Conservation (phyloP, 176 grass and related monocot genomes). For the Musa itinerans region DNA sequence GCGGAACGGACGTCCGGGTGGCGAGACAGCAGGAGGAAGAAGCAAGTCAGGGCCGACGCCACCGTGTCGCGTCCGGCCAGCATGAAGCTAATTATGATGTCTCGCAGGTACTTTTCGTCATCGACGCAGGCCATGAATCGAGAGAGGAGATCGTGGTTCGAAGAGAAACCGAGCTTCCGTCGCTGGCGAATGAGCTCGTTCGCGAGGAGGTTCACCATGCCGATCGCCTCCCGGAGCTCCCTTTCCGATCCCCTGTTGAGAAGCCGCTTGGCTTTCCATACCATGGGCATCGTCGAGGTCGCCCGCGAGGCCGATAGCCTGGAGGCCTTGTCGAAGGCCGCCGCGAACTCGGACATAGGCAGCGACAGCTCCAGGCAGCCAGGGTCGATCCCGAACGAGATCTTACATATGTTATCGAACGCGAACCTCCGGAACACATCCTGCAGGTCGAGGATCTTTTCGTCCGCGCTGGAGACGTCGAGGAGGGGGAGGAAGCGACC, state of each 20-base stretch:
- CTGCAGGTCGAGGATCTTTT: constrained; percentile 27
- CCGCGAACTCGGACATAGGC: constrained; percentile 21
- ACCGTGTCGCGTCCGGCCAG: constrained; percentile 6
- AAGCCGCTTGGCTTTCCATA: too few relatives aligned
- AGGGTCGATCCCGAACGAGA: too few relatives aligned
- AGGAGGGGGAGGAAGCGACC: constrained; percentile 62
- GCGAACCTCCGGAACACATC: too few relatives aligned
- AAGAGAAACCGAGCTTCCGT: constrained; percentile 19
- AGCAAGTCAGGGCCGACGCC: too few relatives aligned
- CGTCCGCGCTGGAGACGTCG: constrained; percentile 15
- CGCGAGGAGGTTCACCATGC: constrained; percentile 44
- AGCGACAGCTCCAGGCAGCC: too few relatives aligned
- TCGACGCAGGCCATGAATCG: constrained; percentile 16
- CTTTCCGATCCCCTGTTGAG: too few relatives aligned
- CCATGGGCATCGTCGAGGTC: constrained; percentile 35
- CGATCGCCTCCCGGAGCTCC: too few relatives aligned
- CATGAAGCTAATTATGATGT: constrained; percentile 23
- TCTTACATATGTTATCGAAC: too few relatives aligned
- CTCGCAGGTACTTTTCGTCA: constrained; percentile 20
- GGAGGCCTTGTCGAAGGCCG: constrained; percentile 25
- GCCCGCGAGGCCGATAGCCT: constrained; percentile 60
- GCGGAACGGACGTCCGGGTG: too few relatives aligned
- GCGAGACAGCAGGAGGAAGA: too few relatives aligned
- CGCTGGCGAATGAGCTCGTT: constrained; percentile 54
- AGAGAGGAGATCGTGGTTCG: too few relatives aligned